Percentiles rank a stretch among this genome's conserved stretches.
Evolutionary conservation across 2,329 filamentous ascomycete genomes (phyloP).

Genomic region (Beauveria australis): DNA sequence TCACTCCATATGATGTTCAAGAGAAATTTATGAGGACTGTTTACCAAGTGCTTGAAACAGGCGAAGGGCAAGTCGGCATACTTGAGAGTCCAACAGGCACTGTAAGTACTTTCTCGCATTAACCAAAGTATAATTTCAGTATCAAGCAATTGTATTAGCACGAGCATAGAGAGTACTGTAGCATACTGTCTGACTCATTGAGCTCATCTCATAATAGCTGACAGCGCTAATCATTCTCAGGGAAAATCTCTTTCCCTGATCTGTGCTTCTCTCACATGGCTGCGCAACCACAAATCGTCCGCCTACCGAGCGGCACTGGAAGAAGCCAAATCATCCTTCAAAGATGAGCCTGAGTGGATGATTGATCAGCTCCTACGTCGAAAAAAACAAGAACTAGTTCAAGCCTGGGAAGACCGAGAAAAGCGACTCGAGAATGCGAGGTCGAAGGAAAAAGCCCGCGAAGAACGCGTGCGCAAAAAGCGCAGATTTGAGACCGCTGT

Average conservation of each 20-base stretch:
- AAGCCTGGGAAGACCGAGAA: constrained; percentile 65
- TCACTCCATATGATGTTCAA: constrained; percentile 80
- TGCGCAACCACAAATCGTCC: constrained; percentile 68
- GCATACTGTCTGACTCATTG: no score
- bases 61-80: constrained; percentile 71
- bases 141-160: no score
- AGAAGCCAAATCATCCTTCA: constrained; percentile 33
- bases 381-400: constrained; percentile 57
- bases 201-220: neutral
- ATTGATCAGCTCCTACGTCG: constrained; percentile 65
- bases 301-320: constrained; percentile 45
- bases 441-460: constrained; percentile 52
- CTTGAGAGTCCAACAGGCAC: constrained; percentile 90
- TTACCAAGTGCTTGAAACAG: constrained; percentile 65
- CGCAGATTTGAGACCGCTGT: constrained; percentile 33
- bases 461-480: constrained; percentile 40
- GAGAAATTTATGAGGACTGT: constrained; percentile 78
- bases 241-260: constrained; percentile 91
- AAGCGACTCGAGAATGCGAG: constrained; percentile 58
- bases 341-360: constrained; percentile 79
- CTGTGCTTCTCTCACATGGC: constrained; percentile 81
- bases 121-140: neutral
- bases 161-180: no score
- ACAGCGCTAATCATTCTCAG: constrained; percentile 24
- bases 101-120: constrained; percentile 26